Evolutionary conservation across 2,329 filamentous ascomycete genomes (phyloP).

Genomic region (Phoma sp.): DNA sequence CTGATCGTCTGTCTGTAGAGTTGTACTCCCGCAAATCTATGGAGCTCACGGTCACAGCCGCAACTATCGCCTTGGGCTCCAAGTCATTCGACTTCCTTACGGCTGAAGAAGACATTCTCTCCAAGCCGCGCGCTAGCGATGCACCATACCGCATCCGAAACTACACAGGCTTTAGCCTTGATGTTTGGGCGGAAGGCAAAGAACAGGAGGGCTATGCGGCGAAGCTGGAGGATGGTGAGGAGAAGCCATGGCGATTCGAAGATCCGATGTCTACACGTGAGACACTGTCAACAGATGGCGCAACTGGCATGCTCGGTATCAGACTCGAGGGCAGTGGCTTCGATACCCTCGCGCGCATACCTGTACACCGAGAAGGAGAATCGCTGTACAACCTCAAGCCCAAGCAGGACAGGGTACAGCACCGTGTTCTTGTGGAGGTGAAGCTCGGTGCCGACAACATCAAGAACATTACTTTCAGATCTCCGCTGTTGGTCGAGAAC

Average conservation of each 20-base stretch:
- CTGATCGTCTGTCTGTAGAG: slow-evolving; percentile 80
- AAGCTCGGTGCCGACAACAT: slow-evolving; percentile 92
- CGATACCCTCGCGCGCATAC: slow-evolving; percentile 84
- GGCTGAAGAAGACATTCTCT: slow-evolving; percentile 86
- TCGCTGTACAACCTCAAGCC: slow-evolving; percentile 87
- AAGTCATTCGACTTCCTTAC: slow-evolving; percentile 92
- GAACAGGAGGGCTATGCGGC: slow-evolving; percentile 74
- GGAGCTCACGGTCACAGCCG: slow-evolving; percentile 90
- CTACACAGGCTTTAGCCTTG: slow-evolving; percentile 90
- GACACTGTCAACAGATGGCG: slow-evolving; percentile 83
- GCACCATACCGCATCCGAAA: slow-evolving; percentile 94
- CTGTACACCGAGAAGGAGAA: slow-evolving; percentile 93
- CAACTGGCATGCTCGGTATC: slow-evolving; percentile 78
- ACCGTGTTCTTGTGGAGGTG: slow-evolving; percentile 91
- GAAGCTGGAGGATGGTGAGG: slow-evolving; percentile 84
- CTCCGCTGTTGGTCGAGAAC: slow-evolving; percentile 90
- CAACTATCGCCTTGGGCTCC: slow-evolving; percentile 89
- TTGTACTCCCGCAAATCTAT: slow-evolving; percentile 87
- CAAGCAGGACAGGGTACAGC: slow-evolving; percentile 81
- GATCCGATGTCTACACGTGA: slow-evolving; percentile 97
- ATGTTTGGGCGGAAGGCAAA: slow-evolving; percentile 75
- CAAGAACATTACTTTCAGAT: slow-evolving; percentile 96
- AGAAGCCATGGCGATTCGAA: slow-evolving; percentile 95
- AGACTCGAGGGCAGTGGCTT: slow-evolving; percentile 93
- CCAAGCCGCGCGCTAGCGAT: slow-evolving; percentile 89